Evolutionary conservation across 2,329 filamentous ascomycete species (phyloP), one percentile per base, ranked within the genome.

Genomic region (Xylaria multiplex): DNA sequence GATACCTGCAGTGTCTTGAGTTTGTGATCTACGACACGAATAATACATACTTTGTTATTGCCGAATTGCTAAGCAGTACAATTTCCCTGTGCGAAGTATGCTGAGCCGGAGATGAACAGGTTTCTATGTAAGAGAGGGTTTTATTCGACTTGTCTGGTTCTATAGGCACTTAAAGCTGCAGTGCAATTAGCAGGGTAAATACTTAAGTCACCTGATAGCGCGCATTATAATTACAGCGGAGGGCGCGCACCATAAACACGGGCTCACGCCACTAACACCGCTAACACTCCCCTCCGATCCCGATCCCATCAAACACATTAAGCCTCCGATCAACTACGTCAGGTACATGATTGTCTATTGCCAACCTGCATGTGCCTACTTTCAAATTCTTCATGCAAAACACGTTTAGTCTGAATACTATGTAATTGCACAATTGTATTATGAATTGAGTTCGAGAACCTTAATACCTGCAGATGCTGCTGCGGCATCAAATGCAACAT

Each of bases 401-500:
- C 37, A 53, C 46, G 42, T 35, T 7, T 46, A 27, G 19, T 3
- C 2, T 45, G 13, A 49, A 57, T 54, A 27, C 16, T 45, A 55
- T 58, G 14, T 42, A 46, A 30, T 57, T 52, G 46, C 16, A 32
- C 40, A 57, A 42, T 11, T 37, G 13, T 61, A 27, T 24, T 5
- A 45, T 60, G 27, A 55, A 53, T 57, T 54, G 6, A 52, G 24
- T 2, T 6, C 32, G 16, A 53, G 22, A 53, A 46, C 37, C 37
- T 40, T 14, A 13, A 30, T 32, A 49, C 40, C 62, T 66, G 60
- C 70, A 68, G 69, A 77, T 77, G 74, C 66, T 68, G 69, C 64
- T 62, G 58, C 62, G 56, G 35, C 67, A 49, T 67, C 56, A 46
- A 54, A 42, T 60, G 43, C 65, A 66, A 69, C 60, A 88, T 88